phyloP scores from a whole-genome alignment of 2,329 filamentous ascomycete genomes.

The Colletotrichum sidae region DNA sequence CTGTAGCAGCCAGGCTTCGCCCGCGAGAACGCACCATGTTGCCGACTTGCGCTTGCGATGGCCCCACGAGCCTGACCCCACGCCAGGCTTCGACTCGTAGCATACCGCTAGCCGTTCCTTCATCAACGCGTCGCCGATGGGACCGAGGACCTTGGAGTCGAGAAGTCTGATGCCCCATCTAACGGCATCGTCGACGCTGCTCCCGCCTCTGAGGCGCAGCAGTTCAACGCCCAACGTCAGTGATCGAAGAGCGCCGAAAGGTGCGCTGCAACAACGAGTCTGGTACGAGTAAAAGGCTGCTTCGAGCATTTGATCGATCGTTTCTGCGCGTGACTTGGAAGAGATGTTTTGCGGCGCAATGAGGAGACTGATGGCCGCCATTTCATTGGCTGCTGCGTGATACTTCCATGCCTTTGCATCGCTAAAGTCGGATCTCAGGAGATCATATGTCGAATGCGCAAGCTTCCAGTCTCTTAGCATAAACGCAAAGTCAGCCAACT shows the following conservation, averaged over 20 bases:
- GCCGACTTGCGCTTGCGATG: constrained; percentile 85
- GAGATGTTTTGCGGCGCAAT: constrained; percentile 79
- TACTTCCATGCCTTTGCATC: constrained; percentile 98
- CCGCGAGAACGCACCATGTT: constrained; percentile 86
- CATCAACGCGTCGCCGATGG: constrained; percentile 82
- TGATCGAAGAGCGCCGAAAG: constrained; percentile 84
- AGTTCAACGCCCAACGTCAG: constrained; percentile 84
- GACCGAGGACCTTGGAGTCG: constrained; percentile 80
- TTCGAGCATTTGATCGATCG: constrained; percentile 88
- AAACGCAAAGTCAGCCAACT: constrained; percentile 93
- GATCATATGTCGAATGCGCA: constrained; percentile 90
- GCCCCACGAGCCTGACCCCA: constrained; percentile 72
- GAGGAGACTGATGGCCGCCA: constrained; percentile 88
- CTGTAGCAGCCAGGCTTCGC: constrained; percentile 85
- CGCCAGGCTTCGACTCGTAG: constrained; percentile 79
- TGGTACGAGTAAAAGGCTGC: constrained; percentile 93
- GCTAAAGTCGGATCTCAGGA: constrained; percentile 87
- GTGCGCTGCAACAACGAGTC: constrained; percentile 83
- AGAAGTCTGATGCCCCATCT: constrained; percentile 85
- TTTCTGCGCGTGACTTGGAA: constrained; percentile 82
- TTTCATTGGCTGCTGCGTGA: constrained; percentile 93
- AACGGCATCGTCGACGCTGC: constrained; percentile 86
- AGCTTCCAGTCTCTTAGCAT: constrained; percentile 98
- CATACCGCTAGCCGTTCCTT: constrained; percentile 89
- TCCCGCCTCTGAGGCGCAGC: constrained; percentile 81